These are phyloP conservation scores for Ophiostoma triangulosporum DNA, from an alignment of 2,329 filamentous ascomycete genomes.

Conservation along the genomic window DNA sequence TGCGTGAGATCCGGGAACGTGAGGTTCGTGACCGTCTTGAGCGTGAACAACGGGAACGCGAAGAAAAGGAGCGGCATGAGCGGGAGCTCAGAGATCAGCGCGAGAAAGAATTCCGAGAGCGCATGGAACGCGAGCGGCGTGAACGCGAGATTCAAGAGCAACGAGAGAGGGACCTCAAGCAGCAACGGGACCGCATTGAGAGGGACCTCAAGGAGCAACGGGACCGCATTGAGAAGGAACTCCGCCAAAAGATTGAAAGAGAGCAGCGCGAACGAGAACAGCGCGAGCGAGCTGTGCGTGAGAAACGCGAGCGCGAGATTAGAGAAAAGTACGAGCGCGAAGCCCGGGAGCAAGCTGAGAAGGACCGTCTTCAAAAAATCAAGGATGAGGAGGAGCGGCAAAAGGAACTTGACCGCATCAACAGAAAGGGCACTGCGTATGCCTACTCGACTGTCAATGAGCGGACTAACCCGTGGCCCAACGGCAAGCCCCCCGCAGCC, in stretches of 20 bases:
- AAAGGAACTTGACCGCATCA: slow-evolving; percentile 8
- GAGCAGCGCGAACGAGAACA: slow-evolving; percentile 22
- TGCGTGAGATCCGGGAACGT: slow-evolving; percentile 16
- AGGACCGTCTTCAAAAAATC: slow-evolving; percentile 19
- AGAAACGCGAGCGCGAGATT: slow-evolving; percentile 15
- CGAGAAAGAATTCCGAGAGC: slow-evolving; percentile 17
- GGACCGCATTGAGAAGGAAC: slow-evolving; percentile 26
- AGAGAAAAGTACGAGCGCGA: slow-evolving; percentile 27
- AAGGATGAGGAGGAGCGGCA: slow-evolving; percentile 19
- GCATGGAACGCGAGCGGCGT: slow-evolving; percentile 18
- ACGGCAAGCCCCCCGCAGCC: slow-evolving; percentile 34
- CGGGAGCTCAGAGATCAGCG: not conserved
- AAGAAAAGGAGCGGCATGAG: slow-evolving; percentile 19
- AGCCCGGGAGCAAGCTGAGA: slow-evolving; percentile 23
- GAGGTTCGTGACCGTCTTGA: slow-evolving; percentile 24
- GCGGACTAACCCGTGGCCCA: slow-evolving; percentile 57
- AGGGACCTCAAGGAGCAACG: slow-evolving; percentile 20
- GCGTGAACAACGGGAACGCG: slow-evolving; percentile 16
- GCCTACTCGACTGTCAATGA: slow-evolving; percentile 54
- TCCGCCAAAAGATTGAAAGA: slow-evolving; percentile 14
- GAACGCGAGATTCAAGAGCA: slow-evolving; percentile 18
- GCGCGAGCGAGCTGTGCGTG: slow-evolving; percentile 18
- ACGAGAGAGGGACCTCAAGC: slow-evolving; percentile 9
- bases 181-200: slow-evolving; percentile 28
- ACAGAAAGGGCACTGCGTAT: slow-evolving; percentile 38